Conservation (phyloP, 2,329 filamentous ascomycete genomes). For the Botryotinia narcissicola region DNA sequence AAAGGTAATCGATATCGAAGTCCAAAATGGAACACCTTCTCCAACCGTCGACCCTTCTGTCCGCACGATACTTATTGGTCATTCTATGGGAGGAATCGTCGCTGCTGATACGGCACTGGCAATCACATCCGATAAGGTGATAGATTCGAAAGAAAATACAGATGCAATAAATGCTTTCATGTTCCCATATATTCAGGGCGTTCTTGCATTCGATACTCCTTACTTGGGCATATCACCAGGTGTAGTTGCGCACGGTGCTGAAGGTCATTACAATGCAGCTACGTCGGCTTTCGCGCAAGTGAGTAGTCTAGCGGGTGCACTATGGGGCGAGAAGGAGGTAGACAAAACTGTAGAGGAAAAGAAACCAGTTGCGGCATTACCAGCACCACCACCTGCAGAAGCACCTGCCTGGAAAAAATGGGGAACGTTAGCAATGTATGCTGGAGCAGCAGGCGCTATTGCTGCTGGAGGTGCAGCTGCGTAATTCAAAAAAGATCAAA, state of each 20-base stretch:
- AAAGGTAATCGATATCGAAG: constrained; percentile 91
- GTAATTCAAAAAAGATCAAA: constrained; percentile 79
- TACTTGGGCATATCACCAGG: constrained; percentile 80
- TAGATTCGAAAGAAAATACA: constrained; percentile 25
- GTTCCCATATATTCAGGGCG: constrained; percentile 89
- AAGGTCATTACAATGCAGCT: constrained; percentile 78
- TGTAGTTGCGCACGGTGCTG: constrained; percentile 81
- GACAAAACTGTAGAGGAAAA: constrained; percentile 37
- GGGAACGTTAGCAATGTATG: constrained; percentile 82
- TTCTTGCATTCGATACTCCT: constrained; percentile 92
- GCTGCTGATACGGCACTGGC: constrained; percentile 83
- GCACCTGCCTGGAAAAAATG: constrained; percentile 67
- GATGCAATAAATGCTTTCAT: constrained; percentile 59
- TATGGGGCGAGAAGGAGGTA: constrained; percentile 57
- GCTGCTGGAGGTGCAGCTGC: constrained; percentile 80
- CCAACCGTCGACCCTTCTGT: constrained; percentile 86
- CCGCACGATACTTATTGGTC: constrained; percentile 76
- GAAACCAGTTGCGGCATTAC: constrained; percentile 42
- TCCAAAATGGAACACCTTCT: constrained; percentile 72
- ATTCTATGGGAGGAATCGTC: constrained; percentile 92
- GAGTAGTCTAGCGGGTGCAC: constrained; percentile 62
- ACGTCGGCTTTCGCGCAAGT: constrained; percentile 66
- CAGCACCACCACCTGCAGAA: constrained; percentile 43
- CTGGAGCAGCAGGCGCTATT: constrained; percentile 78
- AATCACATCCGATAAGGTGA: constrained; percentile 45